Evolutionary conservation across 768 basidiomycete species (phyloP), one percentile per base, ranked within the genome.

Genomic region (Austroboletus festivus): DNA sequence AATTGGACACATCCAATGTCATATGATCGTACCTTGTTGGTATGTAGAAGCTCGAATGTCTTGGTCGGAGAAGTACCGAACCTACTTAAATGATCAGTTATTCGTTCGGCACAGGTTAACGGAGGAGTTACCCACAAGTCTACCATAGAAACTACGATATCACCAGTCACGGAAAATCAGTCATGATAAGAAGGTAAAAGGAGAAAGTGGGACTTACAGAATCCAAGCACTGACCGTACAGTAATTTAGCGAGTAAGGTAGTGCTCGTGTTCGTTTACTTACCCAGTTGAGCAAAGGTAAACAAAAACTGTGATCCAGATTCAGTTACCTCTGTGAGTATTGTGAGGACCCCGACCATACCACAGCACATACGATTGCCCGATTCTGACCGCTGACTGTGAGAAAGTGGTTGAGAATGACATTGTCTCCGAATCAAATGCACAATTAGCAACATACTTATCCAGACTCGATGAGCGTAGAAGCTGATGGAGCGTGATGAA

Each of bases 391-490:
- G 7, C 58, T 60, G 23, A 63, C 61, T 62, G 38, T 11, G 35
- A 37, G 26, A 11, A 26, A n/a, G 16, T 26, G 18, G 8, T 53
- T 33, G 11, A 28, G 6, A 33, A 21, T 2, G 15, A 37, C 5
- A 13, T 24, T n/a, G n/a, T n/a, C n/a, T n/a, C n/a, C n/a, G n/a
- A n/a, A n/a, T n/a, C n/a, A n/a, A n/a, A n/a, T n/a, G n/a, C n/a
- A n/a, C n/a, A n/a, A n/a, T n/a, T n/a, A n/a, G n/a, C n/a, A n/a
- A n/a, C n/a, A n/a, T 41, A 62, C 60, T 62, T 52, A 62, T 60
- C 58, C 58, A 63, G 19, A 63, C 56, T 34, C 59, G 59, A 23
- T 62, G 61, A 22, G 48, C 47, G 20, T 63, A 63, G 23, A 62
- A 62, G 43, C 62, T 63, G 38, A 9, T 11, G 18, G 9, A 1